Evolutionary conservation across 768 basidiomycete genomes (phyloP).

Genomic region (Termitomyces titanicus): DNA sequence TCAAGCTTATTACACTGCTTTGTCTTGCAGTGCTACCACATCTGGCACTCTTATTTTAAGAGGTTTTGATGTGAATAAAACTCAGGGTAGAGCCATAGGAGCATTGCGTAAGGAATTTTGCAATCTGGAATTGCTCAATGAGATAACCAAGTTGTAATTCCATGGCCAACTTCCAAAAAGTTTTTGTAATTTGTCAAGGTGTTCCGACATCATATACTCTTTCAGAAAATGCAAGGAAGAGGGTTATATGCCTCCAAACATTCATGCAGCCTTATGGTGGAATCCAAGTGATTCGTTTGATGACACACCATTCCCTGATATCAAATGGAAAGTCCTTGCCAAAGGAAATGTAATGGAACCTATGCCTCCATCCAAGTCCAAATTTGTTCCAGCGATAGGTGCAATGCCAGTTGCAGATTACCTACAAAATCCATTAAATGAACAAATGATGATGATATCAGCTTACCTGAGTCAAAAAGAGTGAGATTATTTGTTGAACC

Average conservation of each 20-base stretch:
- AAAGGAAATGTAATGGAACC: neutral
- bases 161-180: neutral
- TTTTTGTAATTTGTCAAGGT: neutral
- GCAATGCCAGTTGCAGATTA: no score
- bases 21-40: slow-evolving; percentile 26
- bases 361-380: no score
- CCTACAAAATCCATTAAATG: no score
- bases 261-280: neutral
- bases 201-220: neutral
- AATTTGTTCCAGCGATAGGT: no score
- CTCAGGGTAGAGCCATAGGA: slow-evolving; percentile 22
- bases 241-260: neutral
- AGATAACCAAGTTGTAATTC: slow-evolving; percentile 23
- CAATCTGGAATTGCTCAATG: slow-evolving; percentile 32
- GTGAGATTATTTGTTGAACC: no score
- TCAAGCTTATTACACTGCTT: slow-evolving; percentile 24
- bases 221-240: neutral
- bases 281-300: neutral
- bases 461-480: no score
- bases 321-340: neutral
- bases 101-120: slow-evolving; percentile 28
- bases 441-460: no score
- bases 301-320: neutral
- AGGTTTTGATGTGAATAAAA: slow-evolving; percentile 17
- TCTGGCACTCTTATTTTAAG: slow-evolving; percentile 27